Evolutionary conservation across 2,329 filamentous ascomycete genomes (phyloP).

Genomic region (Colletotrichum tamarilloi): DNA sequence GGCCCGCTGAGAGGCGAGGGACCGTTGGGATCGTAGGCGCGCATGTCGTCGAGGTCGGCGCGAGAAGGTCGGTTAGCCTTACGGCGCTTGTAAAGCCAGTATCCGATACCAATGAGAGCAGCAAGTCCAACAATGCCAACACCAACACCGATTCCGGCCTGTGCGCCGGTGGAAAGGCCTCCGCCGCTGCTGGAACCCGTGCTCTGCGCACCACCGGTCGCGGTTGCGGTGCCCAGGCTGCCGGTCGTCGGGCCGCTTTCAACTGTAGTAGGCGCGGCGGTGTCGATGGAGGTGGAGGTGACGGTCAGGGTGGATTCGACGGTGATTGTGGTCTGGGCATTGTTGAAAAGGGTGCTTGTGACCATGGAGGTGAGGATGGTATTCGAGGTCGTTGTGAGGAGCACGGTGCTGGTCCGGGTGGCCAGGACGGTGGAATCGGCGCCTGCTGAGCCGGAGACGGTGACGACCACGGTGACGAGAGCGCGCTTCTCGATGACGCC

Average conservation of each 20-base stretch:
- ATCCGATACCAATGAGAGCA: constrained; percentile 36
- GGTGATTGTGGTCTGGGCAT: constrained; percentile 52
- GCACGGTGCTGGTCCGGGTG: constrained; percentile 31
- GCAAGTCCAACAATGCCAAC: constrained; percentile 49
- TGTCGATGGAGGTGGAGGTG: constrained; percentile 47
- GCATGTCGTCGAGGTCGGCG: constrained; percentile 39
- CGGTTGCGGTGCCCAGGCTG: constrained; percentile 38
- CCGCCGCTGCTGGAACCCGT: constrained; percentile 28
- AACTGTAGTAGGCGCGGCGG: constrained; percentile 41
- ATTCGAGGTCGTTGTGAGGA: constrained; percentile 44
- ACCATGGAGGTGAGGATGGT: constrained; percentile 42
- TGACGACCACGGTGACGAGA: constrained; percentile 45
- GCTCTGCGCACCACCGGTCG: neutral
- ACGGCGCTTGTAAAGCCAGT: constrained; percentile 38
- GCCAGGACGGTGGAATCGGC: constrained; percentile 16
- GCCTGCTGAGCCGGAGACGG: constrained; percentile 46
- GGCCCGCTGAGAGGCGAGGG: constrained; percentile 16
- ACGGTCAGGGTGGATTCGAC: constrained; percentile 50
- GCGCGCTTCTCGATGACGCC: constrained; percentile 48
- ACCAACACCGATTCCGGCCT: constrained; percentile 56
- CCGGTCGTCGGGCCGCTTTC: constrained; percentile 41
- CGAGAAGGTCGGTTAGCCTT: constrained; percentile 32
- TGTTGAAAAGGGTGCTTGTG: constrained; percentile 37
- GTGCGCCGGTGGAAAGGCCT: constrained; percentile 53
- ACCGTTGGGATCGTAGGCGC: constrained; percentile 53